Evolutionary conservation across 179 eudicot genomes (phyloP), one percentile per base, ranked within the genome.

Genomic region (Spergularia azorica): DNA sequence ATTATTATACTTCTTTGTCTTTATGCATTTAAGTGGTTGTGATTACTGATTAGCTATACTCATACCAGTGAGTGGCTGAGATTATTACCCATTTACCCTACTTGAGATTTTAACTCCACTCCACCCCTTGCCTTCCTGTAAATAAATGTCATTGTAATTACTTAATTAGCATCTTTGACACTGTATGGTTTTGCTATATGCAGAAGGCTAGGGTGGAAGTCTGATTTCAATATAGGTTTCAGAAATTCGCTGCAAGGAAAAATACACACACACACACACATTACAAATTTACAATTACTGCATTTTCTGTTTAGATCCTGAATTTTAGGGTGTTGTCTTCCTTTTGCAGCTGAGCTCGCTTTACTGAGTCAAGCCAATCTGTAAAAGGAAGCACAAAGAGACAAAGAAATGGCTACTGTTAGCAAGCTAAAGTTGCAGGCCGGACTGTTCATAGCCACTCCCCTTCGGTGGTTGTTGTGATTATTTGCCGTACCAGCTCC

Each of bases 401-500:
- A 63, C n/a, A 77, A 55, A 66, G 67, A 67, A 63, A 77, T 62
- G 50, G 71, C 70, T 63, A 55, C 36, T 32, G 55, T 54, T 73
- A 74, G 43, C 46, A 73, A 12, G 57, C 43, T 18, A 54, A 68
- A 58, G 67, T 63, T 77, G 72, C 16, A 73, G 65, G 46, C 63
- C 55, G 73, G 71, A 56, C 75, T 8, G 16, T 36, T 68, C 20
- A 18, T 71, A n/a, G 68, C 76, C 1, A 56, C 81, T 77, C 80
- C 77, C 17, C 26, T 76, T 69, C 26, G 74, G 52, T 26, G 79
- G 65, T 73, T 75, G 17, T 63, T 57, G 13, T 21, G 78, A 57
- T 9, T 73, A 63, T 55, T 57, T 16, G 75, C 79, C 3, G 66
- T 71, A 17, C 79, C 84, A 32, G 81, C 84, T 73, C 81, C 84